Conservation (phyloP, 495 filamentous ascomycete genomes). For the Usnea hakonensis region DNA sequence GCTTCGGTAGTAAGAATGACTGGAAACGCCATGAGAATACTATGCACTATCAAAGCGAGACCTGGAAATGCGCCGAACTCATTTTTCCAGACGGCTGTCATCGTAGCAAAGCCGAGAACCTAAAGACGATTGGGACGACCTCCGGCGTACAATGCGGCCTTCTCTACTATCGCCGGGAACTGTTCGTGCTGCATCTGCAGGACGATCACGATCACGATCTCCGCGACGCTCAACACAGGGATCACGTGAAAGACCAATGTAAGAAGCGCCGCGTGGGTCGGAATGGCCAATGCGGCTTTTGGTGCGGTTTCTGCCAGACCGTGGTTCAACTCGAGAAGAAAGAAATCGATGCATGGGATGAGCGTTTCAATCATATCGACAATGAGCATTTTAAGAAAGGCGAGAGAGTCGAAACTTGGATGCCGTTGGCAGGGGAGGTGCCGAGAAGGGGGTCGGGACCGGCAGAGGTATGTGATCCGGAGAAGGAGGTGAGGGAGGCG, state of each 20-base stretch:
- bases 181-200: slow-evolving; percentile 52
- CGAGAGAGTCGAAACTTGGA: slow-evolving; percentile 44
- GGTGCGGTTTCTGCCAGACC: slow-evolving; percentile 79
- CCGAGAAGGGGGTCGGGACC: slow-evolving; percentile 14
- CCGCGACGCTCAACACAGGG: slow-evolving; percentile 21
- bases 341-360: slow-evolving; percentile 56
- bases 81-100: background rate
- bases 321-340: slow-evolving; percentile 49
- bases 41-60: slow-evolving; percentile 69
- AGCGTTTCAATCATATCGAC: slow-evolving; percentile 84
- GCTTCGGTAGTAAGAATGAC: slow-evolving; percentile 87
- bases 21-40: slow-evolving; percentile 95
- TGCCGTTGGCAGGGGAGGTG: slow-evolving; percentile 23
- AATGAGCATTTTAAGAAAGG: slow-evolving; percentile 57
- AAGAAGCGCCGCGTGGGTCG: slow-evolving; percentile 55
- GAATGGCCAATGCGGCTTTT: slow-evolving; percentile 65
- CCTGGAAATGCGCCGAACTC: slow-evolving; percentile 62
- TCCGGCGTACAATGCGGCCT: background rate
- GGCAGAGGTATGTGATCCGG: slow-evolving; percentile 24
- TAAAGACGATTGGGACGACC: slow-evolving; percentile 6
- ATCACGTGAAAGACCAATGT: slow-evolving; percentile 39
- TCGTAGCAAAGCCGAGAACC: slow-evolving; percentile 23
- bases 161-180: slow-evolving; percentile 51
- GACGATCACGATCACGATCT: slow-evolving; percentile 48
- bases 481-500: slow-evolving; percentile 28